Conservation (phyloP, 352 stramenopile genomes). For the Blastocystis sp. region DNA sequence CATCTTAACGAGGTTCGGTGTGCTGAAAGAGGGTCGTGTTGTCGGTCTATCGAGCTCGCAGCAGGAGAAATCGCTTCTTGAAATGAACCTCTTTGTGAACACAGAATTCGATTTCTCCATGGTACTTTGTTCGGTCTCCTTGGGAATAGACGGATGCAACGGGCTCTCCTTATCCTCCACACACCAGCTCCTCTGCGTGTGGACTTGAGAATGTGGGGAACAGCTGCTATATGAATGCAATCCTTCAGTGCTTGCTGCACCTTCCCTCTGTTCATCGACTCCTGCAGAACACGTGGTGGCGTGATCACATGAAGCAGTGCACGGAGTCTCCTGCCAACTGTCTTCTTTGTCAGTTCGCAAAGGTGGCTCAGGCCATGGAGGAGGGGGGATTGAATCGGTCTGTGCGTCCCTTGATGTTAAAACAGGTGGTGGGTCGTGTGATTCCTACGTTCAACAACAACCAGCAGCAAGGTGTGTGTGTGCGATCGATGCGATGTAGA, state of each 20-base stretch:
- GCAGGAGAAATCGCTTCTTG: conserved; percentile 95
- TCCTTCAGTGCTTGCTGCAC: conserved; percentile 84
- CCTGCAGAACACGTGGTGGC: background rate
- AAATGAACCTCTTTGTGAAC: conserved; percentile 94
- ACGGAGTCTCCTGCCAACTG: conserved; percentile 35
- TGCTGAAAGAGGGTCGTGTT: conserved; percentile 81
- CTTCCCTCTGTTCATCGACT: background rate
- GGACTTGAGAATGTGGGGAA: conserved; percentile 98
- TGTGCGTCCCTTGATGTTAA: conserved; percentile 63
- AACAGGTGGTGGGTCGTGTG: conserved; percentile 54
- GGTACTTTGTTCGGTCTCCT: background rate
- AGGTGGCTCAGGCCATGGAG: conserved; percentile 34
- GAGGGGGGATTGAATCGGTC: background rate
- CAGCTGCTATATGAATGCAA: conserved; percentile 97
- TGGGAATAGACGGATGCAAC: conserved; percentile 82
- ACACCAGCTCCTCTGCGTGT: conserved; percentile 82
- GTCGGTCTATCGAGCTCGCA: conserved; percentile 84
- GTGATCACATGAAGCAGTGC: background rate
- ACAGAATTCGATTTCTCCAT: conserved; percentile 92
- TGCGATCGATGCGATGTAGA: background rate
- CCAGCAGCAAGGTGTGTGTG: conserved; percentile 64
- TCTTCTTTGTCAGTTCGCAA: conserved; percentile 63
- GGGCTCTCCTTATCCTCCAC: conserved; percentile 80
- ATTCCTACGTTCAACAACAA: conserved; percentile 59
- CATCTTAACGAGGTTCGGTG: background rate